These are phyloP conservation scores for Solanum tarapatanum DNA, from an alignment of 257 asterid genomes.

Conservation along the genomic window DNA sequence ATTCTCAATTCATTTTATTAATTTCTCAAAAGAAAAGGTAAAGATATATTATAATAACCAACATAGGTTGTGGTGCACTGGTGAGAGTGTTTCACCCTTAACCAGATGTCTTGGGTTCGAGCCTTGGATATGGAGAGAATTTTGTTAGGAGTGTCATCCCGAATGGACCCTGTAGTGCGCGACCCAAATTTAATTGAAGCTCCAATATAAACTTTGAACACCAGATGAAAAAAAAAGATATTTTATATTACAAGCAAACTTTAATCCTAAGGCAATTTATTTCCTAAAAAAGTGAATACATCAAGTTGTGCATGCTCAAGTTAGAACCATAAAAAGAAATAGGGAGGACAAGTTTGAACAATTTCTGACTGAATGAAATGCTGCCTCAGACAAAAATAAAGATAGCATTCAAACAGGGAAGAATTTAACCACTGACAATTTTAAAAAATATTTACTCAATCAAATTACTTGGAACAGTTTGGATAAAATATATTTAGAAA, in stretches of 20 bases:
- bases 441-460: not conserved
- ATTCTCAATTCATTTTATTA: not conserved
- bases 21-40: too few species aligned
- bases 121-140: too few species aligned
- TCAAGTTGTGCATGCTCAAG: not conserved
- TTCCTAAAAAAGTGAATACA: not conserved
- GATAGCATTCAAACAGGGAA: not conserved
- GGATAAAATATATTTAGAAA: too few species aligned
- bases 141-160: too few species aligned
- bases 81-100: too few species aligned
- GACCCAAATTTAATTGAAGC: too few species aligned
- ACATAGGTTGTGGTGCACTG: too few species aligned
- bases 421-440: not conserved
- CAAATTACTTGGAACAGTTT: not conserved
- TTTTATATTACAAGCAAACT: not conserved
- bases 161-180: too few species aligned
- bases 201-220: too few species aligned
- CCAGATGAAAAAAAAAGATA: too few species aligned
- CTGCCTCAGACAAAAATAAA: not conserved
- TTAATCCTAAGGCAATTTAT: not conserved
- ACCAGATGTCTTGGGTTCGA: too few species aligned
- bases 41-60: too few species aligned
- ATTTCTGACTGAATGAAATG: not conserved
- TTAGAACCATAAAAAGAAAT: not conserved
- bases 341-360: not conserved